Percentiles rank a stretch among this genome's conserved stretches.
phyloP scores from a whole-genome alignment of 225 moss, liverwort and hornwort species.

The Antitrichia curtipendula region DNA sequence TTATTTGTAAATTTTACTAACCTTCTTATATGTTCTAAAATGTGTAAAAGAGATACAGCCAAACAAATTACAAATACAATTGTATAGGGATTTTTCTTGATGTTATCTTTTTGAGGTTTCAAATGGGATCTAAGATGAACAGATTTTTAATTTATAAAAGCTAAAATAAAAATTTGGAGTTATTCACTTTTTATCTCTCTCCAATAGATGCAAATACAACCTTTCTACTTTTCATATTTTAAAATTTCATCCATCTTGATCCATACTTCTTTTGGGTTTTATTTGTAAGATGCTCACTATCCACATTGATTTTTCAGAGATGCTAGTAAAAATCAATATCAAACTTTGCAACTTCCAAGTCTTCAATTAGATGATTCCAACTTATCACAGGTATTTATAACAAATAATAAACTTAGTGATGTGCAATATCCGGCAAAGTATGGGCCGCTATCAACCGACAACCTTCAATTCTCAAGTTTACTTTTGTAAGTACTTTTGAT shows the following conservation, averaged over 20 bases:
- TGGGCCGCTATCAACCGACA: too few species aligned
- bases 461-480: too few species aligned
- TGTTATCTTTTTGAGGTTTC: not conserved
- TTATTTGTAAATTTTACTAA: not conserved
- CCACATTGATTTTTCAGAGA: too few species aligned
- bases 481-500: too few species aligned
- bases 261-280: fast-evolving
- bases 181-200: not conserved
- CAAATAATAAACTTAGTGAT: too few species aligned
- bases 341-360: too few species aligned
- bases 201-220: not conserved
- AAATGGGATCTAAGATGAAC: fast-evolving
- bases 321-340: too few species aligned
- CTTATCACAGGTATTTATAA: too few species aligned
- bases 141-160: not conserved
- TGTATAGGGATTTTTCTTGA: not conserved
- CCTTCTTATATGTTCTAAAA: too few species aligned
- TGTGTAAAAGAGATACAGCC: not conserved
- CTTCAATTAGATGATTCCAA: too few species aligned
- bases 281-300: not conserved
- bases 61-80: not conserved
- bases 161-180: fast-evolving
- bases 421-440: too few species aligned
- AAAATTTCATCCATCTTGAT: not conserved
- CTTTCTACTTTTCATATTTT: not conserved